Percentiles rank a stretch among this genome's conserved stretches.
Conservation (phyloP, 2,329 filamentous ascomycete genomes). For the Pseudomassariella vexata region DNA sequence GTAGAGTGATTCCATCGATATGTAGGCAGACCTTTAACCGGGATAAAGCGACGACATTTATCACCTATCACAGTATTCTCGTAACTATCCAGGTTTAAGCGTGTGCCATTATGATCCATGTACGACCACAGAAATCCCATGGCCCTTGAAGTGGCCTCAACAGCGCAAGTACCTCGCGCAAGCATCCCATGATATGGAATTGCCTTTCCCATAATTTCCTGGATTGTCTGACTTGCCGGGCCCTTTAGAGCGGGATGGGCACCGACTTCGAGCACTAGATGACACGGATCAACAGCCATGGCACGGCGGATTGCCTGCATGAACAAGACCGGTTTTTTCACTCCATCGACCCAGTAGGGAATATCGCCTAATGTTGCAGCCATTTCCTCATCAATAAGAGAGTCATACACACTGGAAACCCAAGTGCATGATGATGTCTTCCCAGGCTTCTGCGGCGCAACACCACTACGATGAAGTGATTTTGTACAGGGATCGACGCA, state of each 20-base stretch:
- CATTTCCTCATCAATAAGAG: background rate
- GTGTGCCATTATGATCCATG: background rate
- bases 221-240: background rate
- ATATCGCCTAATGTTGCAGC: background rate
- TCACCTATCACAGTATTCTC: background rate
- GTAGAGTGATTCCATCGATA: conserved; percentile 13
- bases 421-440: conserved; percentile 3
- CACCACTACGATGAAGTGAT: conserved; percentile 2
- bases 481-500: conserved; percentile 6
- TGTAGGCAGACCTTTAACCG: conserved; percentile 9
- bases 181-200: conserved; percentile 9
- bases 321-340: conserved; percentile 3
- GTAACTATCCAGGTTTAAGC: background rate
- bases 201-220: background rate
- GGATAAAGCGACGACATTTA: background rate
- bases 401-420: conserved; percentile 6
- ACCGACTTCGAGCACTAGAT: conserved; percentile 2
- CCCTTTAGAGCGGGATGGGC: conserved; percentile 5
- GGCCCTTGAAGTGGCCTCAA: conserved; percentile 3
- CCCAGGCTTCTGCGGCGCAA: background rate
- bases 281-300: background rate
- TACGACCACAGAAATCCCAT: conserved; percentile 10
- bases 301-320: background rate
- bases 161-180: background rate
- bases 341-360: conserved; percentile 3